A percentile compares a stretch with the other conserved stretches of the same genome.
These are phyloP conservation scores for Herpetomonas samuelpessoai DNA, from an alignment of 208 protist species.

Conservation along the genomic window DNA sequence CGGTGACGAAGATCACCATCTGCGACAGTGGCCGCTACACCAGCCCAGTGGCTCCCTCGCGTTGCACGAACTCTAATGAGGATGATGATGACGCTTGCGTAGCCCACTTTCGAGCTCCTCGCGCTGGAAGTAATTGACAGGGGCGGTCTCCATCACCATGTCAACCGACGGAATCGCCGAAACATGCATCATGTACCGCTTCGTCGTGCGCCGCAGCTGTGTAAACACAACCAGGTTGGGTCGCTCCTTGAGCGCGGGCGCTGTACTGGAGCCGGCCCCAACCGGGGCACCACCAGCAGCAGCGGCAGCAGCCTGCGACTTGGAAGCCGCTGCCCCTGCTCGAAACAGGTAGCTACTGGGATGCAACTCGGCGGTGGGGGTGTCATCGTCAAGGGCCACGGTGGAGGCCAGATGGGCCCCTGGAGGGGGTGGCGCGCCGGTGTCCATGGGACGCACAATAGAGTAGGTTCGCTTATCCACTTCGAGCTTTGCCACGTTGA, in stretches of 20 bases:
- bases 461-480: slow-evolving; percentile 68
- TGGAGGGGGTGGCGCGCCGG: slow-evolving; percentile 12
- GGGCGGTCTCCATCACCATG: slow-evolving; percentile 61
- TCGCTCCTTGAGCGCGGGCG: slow-evolving; percentile 40
- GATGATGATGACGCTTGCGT: slow-evolving; percentile 50
- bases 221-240: slow-evolving; percentile 82
- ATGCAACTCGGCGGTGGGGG: slow-evolving; percentile 61
- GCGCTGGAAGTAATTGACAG: slow-evolving; percentile 79
- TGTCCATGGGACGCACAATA: slow-evolving; percentile 78
- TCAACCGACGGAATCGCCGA: slow-evolving; percentile 64
- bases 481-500: slow-evolving; percentile 85
- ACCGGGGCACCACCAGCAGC: slow-evolving; percentile 16
- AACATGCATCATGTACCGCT: slow-evolving; percentile 89
- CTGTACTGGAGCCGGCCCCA: neutral
- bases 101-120: slow-evolving; percentile 73
- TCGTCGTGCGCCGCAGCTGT: slow-evolving; percentile 78
- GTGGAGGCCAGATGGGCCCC: neutral
- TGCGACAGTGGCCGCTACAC: no score
- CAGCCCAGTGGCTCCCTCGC: no score
- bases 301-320: neutral
- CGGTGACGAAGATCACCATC: no score
- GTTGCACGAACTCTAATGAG: no score
- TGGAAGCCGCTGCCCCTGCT: slow-evolving; percentile 24
- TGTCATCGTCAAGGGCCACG: slow-evolving; percentile 15
- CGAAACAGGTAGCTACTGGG: slow-evolving; percentile 77